phyloP scores from a whole-genome alignment of 768 basidiomycete genomes.

The Amanita molliuscula region DNA sequence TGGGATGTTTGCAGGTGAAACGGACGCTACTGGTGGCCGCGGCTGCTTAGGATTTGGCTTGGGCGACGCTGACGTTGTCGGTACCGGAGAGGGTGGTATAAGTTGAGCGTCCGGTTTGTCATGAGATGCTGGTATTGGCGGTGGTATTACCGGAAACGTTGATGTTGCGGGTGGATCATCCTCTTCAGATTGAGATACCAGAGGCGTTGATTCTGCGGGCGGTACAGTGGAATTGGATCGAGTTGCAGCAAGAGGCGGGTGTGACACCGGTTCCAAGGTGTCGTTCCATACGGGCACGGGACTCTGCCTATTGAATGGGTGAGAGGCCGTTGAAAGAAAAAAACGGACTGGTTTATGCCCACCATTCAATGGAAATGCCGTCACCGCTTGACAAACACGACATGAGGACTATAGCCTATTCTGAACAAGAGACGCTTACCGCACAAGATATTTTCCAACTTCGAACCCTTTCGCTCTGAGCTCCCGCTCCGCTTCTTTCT shows the following conservation, averaged over 20 bases:
- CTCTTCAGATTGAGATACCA: too few relatives aligned
- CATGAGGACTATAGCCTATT: not conserved
- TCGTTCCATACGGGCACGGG: slow-evolving; percentile 1
- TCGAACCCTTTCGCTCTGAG: slow-evolving; percentile 1
- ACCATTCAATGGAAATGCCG: slow-evolving; percentile 1
- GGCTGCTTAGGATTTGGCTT: not conserved
- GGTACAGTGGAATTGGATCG: too few relatives aligned
- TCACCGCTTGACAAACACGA: not conserved
- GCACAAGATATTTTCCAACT: not conserved
- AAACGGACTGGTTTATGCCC: not conserved
- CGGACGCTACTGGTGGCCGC: too few relatives aligned
- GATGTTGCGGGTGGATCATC: too few relatives aligned
- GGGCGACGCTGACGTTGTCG: not conserved
- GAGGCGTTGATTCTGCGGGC: too few relatives aligned
- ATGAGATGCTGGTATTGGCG: not conserved
- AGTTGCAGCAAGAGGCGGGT: too few relatives aligned
- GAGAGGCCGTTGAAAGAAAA: not conserved
- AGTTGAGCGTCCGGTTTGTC: not conserved
- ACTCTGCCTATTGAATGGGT: not conserved
- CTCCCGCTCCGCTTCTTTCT: not conserved
- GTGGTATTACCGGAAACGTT: too few relatives aligned
- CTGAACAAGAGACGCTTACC: not conserved
- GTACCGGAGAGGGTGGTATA: not conserved
- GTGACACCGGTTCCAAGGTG: not conserved
- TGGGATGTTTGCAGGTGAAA: not conserved